A percentile compares a stretch with the other conserved stretches of the same genome.
These are phyloP conservation scores for Pluteus cervinus DNA, from an alignment of 768 basidiomycete genomes.

Conservation along the genomic window DNA sequence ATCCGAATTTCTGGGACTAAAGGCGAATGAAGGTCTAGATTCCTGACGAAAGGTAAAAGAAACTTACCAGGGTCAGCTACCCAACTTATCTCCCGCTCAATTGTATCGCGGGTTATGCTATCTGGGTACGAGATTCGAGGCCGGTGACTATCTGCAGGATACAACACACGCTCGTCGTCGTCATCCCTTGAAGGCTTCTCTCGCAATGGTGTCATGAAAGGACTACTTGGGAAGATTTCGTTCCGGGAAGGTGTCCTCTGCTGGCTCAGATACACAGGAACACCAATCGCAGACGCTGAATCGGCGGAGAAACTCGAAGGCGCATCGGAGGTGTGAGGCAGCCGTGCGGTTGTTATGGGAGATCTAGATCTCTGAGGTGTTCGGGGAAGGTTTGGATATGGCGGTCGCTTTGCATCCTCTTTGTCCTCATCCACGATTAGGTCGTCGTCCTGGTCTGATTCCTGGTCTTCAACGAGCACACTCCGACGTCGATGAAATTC, in stretches of 20 bases:
- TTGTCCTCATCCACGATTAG: slow-evolving; percentile 39
- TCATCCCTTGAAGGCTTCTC: slow-evolving; percentile 55
- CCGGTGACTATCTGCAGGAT: slow-evolving; percentile 49
- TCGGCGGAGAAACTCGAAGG: slow-evolving; percentile 44
- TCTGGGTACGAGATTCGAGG: slow-evolving; percentile 37
- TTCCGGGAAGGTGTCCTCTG: slow-evolving; percentile 48
- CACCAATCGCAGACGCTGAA: slow-evolving; percentile 35
- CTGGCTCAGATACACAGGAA: slow-evolving; percentile 43
- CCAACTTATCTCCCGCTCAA: slow-evolving; percentile 69
- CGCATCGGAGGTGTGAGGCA: slow-evolving; percentile 46
- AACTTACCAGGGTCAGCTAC: slow-evolving; percentile 64
- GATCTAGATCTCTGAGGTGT: slow-evolving; percentile 37
- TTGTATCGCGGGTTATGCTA: slow-evolving; percentile 27
- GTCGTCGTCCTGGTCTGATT: too few relatives aligned
- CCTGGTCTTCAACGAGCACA: slow-evolving; percentile 65
- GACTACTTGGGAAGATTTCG: slow-evolving; percentile 61
- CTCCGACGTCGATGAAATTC: slow-evolving; percentile 48
- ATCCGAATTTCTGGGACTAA: slow-evolving; percentile 59
- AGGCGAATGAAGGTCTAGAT: slow-evolving; percentile 6
- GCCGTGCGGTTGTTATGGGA: slow-evolving; percentile 23
- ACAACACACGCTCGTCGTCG: slow-evolving; percentile 68
- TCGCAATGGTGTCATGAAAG: slow-evolving; percentile 65
- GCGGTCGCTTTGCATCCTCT: slow-evolving; percentile 21
- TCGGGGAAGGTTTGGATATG: slow-evolving; percentile 32
- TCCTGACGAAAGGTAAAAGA: neutral